Conservation (phyloP, 345 rosid species). For the Passiflora organensis region DNA sequence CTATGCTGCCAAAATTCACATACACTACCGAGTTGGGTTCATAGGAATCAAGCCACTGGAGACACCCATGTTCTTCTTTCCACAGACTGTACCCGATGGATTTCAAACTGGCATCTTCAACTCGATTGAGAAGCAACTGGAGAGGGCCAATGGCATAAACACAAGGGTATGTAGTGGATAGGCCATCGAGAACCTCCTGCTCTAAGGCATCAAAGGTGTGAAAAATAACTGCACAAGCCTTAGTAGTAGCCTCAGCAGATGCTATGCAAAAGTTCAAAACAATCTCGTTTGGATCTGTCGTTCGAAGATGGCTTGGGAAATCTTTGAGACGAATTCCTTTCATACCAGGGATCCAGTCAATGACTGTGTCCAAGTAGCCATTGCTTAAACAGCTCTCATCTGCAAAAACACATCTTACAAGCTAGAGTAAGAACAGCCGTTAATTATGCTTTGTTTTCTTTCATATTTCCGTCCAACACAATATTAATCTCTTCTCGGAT, state of each 20-base stretch:
- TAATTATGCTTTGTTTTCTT: too few species aligned
- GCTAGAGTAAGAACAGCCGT: too few species aligned
- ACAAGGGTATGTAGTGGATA: background rate
- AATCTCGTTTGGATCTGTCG: too few species aligned
- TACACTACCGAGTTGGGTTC: too few species aligned
- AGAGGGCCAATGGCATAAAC: conserved; percentile 1
- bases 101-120: background rate
- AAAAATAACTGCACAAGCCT: background rate
- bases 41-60: too few species aligned
- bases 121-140: background rate
- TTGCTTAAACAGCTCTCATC: conserved; percentile 23
- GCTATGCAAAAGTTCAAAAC: too few species aligned
- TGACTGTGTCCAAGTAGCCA: conserved; percentile 28
- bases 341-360: conserved; percentile 46
- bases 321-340: conserved; percentile 32
- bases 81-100: background rate
- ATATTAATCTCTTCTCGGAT: too few species aligned
- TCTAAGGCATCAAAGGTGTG: background rate
- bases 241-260: too few species aligned
- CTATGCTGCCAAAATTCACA: too few species aligned
- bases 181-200: background rate
- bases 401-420: conserved; percentile 10
- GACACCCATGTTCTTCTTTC: too few species aligned
- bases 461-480: too few species aligned
- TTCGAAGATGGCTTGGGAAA: conserved; percentile 11